Evolutionary conservation across 805 yeast genomes (phyloP).

Genomic region (Zygotorulaspora danielsina): DNA sequence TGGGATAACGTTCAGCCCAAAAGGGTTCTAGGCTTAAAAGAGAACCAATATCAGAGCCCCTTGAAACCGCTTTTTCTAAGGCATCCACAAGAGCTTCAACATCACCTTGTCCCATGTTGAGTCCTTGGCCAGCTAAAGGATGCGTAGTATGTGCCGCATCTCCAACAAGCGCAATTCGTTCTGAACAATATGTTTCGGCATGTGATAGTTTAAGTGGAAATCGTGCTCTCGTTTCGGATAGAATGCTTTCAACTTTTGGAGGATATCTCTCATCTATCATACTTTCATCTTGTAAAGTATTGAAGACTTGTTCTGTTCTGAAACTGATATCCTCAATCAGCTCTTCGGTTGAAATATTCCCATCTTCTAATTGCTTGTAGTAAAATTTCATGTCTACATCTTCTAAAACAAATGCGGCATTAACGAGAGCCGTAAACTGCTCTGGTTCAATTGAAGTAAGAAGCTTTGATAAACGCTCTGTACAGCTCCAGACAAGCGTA

Average conservation of each 20-base stretch:
- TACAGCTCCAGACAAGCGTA: conserved; percentile 91
- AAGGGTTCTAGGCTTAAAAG: conserved; percentile 78
- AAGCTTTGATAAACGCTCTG: conserved; percentile 66
- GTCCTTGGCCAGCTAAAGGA: conserved; percentile 96
- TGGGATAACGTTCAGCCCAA: conserved; percentile 75
- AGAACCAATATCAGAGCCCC: conserved; percentile 89
- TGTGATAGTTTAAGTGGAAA: conserved; percentile 88
- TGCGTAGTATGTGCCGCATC: conserved; percentile 98
- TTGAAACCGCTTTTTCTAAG: conserved; percentile 59
- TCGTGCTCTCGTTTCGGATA: conserved; percentile 66
- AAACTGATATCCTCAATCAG: conserved; percentile 67
- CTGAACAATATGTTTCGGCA: conserved; percentile 82
- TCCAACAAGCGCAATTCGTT: conserved; percentile 88
- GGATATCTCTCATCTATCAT: conserved; percentile 62
- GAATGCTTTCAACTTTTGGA: conserved; percentile 54
- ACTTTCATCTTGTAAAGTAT: conserved; percentile 35
- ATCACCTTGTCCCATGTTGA: conserved; percentile 96
- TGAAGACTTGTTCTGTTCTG: conserved; percentile 45
- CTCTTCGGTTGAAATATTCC: conserved; percentile 39
- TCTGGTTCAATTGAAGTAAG: conserved; percentile 55
- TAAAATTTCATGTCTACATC: conserved; percentile 73
- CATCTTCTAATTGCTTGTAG: conserved; percentile 40
- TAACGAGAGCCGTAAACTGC: conserved; percentile 64
- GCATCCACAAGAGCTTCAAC: conserved; percentile 67
- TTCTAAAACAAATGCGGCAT: conserved; percentile 80